Evolutionary conservation across 106 monocot genomes (phyloP), one percentile per base, ranked within the genome.

Genomic region (Dendrobium nobile): DNA sequence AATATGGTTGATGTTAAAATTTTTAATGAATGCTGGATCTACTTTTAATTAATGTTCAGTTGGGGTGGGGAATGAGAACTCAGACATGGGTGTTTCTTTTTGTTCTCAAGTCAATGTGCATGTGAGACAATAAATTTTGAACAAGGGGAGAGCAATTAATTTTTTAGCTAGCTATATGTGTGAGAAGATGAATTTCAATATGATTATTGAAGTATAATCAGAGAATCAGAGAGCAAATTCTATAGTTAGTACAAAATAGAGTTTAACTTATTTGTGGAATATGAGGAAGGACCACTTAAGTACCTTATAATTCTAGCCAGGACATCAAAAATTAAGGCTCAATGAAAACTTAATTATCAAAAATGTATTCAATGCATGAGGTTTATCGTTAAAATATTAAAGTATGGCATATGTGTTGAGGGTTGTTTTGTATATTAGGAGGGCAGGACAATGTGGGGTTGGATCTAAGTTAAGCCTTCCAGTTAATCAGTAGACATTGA

Each of bases 41-140:
- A 61, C 61, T 61, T 61, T 61, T 61, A 61, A 61, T 61, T 61
- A 61, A 61, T 61, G 61, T 61, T 61, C 61, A 22, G 61, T 61
- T 61, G 61, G 61, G 61, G 61, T n/a, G 61, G 22, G 61, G 7
- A 61, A 22, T 61, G 22, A 22, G 61, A 51, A 51, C 15, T 51
- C 51, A 51, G 15, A 61, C 4, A 61, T 61, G 61, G 20, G 61
- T 61, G 22, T 22, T 22, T 61, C 61, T 24, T 61, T 61, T 61
- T 61, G 61, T 61, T 61, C 61, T 61, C n/a, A 22, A 61, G 61
- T 61, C 61, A 61, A 61, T 61, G 20, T 61, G 61, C 61, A 61
- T 22, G 61, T 61, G 61, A 56, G 61, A 61, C 61, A 22, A 61
- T 61, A 61, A 61, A 61, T 19, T 22, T 20, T 16, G 2, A 61